phyloP scores from a whole-genome alignment of 2,329 filamentous ascomycete genomes.

The Simplicillium aogashimaense region DNA sequence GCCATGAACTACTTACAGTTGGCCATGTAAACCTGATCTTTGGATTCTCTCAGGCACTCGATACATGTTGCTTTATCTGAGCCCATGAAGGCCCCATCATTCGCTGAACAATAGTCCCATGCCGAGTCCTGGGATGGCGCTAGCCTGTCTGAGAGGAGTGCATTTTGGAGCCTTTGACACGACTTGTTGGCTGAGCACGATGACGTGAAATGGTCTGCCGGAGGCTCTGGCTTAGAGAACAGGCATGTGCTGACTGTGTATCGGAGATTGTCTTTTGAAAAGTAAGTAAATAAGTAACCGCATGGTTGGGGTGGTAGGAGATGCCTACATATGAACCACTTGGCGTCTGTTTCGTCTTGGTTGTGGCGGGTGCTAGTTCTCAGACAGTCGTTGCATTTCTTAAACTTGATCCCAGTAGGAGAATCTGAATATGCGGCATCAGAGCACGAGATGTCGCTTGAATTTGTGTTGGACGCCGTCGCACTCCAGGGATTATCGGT shows the following conservation, averaged over 20 bases:
- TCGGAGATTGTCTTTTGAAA: conserved; percentile 33
- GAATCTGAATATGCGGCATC: conserved; percentile 28
- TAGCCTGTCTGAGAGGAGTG: conserved; percentile 24
- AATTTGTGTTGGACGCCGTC: conserved; percentile 27
- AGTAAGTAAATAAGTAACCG: neutral
- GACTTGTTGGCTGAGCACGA: conserved; percentile 32
- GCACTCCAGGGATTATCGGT: conserved; percentile 22
- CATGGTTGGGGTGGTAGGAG: no score
- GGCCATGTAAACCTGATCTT: conserved; percentile 30
- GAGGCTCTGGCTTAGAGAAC: conserved; percentile 22
- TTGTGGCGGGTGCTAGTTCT: conserved; percentile 31
- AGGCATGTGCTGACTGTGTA: conserved; percentile 38
- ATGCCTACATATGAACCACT: conserved; percentile 37
- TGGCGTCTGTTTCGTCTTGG: conserved; percentile 27
- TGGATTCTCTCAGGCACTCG: conserved; percentile 30
- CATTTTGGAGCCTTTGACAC: conserved; percentile 27
- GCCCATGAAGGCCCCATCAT: conserved; percentile 20
- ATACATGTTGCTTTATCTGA: conserved; percentile 25
- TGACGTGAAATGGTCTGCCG: conserved; percentile 17
- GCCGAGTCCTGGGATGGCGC: conserved; percentile 13
- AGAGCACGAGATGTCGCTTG: conserved; percentile 35
- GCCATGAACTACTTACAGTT: conserved; percentile 46
- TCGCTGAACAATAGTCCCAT: conserved; percentile 31
- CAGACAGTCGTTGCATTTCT: conserved; percentile 35
- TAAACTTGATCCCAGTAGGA: conserved; percentile 31